Evolutionary conservation across 352 stramenopile genomes (phyloP).

Genomic region (Aphanomyces euteiches): DNA sequence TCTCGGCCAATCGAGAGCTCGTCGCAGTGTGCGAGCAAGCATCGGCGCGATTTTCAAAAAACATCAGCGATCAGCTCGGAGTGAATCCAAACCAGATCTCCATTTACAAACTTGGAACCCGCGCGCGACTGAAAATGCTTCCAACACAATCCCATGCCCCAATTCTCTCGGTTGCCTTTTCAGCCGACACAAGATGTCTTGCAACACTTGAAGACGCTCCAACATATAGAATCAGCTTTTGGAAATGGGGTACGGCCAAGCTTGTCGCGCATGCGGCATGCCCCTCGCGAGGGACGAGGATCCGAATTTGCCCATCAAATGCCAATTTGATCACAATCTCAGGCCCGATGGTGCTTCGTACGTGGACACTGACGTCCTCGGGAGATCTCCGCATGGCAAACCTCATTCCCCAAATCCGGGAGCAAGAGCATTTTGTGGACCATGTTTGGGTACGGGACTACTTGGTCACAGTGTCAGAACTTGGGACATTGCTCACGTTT

Average conservation of each 20-base stretch:
- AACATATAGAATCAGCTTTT: constrained; percentile 69
- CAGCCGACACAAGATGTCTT: constrained; percentile 70
- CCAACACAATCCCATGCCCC: constrained; percentile 48
- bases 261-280: constrained; percentile 65
- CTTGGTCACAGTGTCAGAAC: constrained; percentile 67
- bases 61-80: constrained; percentile 27
- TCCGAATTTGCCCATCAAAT: constrained; percentile 69
- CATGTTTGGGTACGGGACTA: constrained; percentile 71
- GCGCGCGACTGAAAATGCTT: constrained; percentile 46
- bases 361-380: constrained; percentile 71
- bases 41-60: constrained; percentile 24
- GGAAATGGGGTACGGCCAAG: constrained; percentile 75
- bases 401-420: constrained; percentile 62
- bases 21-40: constrained; percentile 60
- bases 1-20: constrained; percentile 65
- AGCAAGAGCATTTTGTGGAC: constrained; percentile 82
- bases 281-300: constrained; percentile 55
- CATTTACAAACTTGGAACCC: constrained; percentile 58
- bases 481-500: constrained; percentile 62
- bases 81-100: constrained; percentile 38
- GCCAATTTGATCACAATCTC: constrained; percentile 71
- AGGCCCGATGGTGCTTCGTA: constrained; percentile 69
- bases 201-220: constrained; percentile 66
- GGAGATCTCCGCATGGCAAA: constrained; percentile 70
- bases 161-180: constrained; percentile 67